Base-by-base conservation (phyloP, 2,329 filamentous ascomycete species). In the Cadophora sp. region DNA sequence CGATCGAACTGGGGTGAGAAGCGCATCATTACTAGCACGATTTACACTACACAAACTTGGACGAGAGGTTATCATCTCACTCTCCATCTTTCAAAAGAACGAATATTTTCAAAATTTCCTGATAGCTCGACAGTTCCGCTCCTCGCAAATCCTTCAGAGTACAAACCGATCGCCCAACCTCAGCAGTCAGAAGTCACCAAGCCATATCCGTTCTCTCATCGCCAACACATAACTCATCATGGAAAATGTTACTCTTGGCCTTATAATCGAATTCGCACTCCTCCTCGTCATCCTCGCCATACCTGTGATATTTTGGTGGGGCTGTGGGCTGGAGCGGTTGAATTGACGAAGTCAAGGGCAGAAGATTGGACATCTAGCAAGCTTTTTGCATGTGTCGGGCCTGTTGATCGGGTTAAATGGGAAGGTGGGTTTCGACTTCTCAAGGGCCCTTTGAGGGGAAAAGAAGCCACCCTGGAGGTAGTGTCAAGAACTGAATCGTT, bases 221-320 rank as follows among this genome's bases (percentile, higher is more conserved):
- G 2, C 16, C 26, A 8, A 43, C 4, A n/a, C 11, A 59, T 11
- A 37, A 3, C 31, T 16, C 56, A 34, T 14, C 56, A 59, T 59
- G 34, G 56, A 59, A 16, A 37, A 58, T 4, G 56, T 59, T n/a
- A 24, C n/a, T 26, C 56, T 27, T 34, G 56, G 34, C 12, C 56
- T 59, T n/a, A 40, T 59, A 4, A 40, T 59, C 31, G 34, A 14
- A 22, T 9, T 29, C 16, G 31, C n/a, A 27, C 34, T 40, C 11
- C 24, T 59, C 16, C 56, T 40, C 22, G 31, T 40, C 34, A 40
- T 59, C 22, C 9, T 59, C 11, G 34, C 34, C 31, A 40, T 59
- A 40, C 34, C 22, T 7, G n/a, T 59, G 7, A 24, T 26, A 59
- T 26, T 43, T 8, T 59, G 22, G 31, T 40, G 56, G 31, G 22